A percentile compares a stretch with the other conserved stretches of the same genome.
Evolutionary conservation across 345 rosid genomes (phyloP).

Genomic region (Melaleuca quinquenervia): DNA sequence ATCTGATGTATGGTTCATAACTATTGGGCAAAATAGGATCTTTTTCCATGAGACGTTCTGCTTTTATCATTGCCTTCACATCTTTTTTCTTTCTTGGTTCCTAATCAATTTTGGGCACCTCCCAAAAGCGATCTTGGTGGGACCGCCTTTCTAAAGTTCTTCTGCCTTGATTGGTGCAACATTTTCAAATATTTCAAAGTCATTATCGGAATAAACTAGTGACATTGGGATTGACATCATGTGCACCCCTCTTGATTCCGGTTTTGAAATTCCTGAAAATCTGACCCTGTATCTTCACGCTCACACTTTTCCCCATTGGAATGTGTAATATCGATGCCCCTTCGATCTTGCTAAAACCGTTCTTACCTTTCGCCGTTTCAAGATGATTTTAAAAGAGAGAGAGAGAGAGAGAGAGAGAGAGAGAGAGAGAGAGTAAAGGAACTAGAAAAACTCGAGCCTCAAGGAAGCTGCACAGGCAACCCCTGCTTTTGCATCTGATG

Average conservation of each 20-base stretch:
- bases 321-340: background rate
- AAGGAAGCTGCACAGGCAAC: background rate
- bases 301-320: constrained; percentile 4
- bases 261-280: background rate
- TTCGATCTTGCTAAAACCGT: background rate
- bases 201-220: background rate
- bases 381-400: too few relatives aligned
- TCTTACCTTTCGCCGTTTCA: background rate
- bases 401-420: too few relatives aligned
- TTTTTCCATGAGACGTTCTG: background rate
- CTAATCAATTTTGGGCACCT: background rate
- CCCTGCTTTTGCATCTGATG: background rate
- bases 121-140: background rate
- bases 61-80: background rate
- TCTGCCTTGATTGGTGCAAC: constrained; percentile 19
- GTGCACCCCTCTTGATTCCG: constrained; percentile 7
- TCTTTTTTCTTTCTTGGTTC: background rate
- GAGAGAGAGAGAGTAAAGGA: too few relatives aligned
- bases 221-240: constrained; percentile 12
- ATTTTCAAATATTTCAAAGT: background rate
- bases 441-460: background rate
- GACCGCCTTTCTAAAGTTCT: constrained; percentile 1
- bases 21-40: background rate
- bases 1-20: background rate
- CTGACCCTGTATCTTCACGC: background rate